Evolutionary conservation across 1,284 basidiomycete species (phyloP), one percentile per base, ranked within the genome.

Genomic region (Ustilago trichophora): DNA sequence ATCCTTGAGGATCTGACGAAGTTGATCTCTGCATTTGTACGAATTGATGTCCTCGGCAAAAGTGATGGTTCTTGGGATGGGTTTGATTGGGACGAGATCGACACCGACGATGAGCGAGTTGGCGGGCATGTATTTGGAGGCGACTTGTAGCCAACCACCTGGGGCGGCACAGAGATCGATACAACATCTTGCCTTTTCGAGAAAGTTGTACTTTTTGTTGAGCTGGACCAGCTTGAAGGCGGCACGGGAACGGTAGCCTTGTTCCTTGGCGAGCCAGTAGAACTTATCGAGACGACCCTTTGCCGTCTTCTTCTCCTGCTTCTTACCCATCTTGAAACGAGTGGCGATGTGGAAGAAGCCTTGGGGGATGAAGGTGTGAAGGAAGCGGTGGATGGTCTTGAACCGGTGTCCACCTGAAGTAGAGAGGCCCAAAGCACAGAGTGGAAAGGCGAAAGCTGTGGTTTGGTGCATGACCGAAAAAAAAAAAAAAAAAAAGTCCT

Each of bases 211-310:
- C 84, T 98, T 98, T 82, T 97, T 95, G 86, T 99, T 98, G 71
- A 99, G 85, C 83, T 99, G 96, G 55, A 98, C 94, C 57, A 99
- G 88, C 85, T 99, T 99, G 89, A 98, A 99, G 4, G 96, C 96
- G 19, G 96, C 98, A 87, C 96, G 95, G 72, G 96, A 96, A 67
- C 96, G 91, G 83, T 95, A 99, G 62, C 96, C 96, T 85, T 98
- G 96, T 84, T 98, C 95, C 73, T 86, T 87, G 48, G 85, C 85
- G 46, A 86, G 83, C 78, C 83, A 77, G 82, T 60, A 77, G 73
- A 78, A 73, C 59, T 79, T 78, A 62, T 81, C 79, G 33, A 81
- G 71, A 74, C 79, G 79, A 63, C 76, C 78, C 69, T 80, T 80
- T 53, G 77, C 78, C 46, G 78, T 75, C 73, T 78, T 80, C 54